phyloP scores from a whole-genome alignment of 345 rosid genomes.

The Limnanthes douglasii region DNA sequence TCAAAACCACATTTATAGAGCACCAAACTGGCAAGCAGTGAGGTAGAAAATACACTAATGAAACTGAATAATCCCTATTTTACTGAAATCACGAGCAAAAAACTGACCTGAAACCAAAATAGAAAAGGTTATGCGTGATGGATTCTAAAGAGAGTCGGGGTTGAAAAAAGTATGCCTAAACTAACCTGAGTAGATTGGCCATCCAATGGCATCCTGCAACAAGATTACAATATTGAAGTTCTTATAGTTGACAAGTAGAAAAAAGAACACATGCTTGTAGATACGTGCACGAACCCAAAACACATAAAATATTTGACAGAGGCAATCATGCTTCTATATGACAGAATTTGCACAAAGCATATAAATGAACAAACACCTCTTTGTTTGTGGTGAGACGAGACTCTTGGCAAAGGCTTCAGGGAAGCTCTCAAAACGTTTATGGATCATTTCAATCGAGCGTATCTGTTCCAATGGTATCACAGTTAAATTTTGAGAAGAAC shows the following conservation, averaged over 20 bases:
- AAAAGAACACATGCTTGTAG: not conserved
- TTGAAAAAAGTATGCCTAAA: slow-evolving; percentile 6
- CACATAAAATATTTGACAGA: no score
- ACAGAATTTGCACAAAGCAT: not conserved
- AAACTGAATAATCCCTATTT: no score
- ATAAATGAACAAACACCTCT: slow-evolving; percentile 25
- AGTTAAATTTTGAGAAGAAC: not conserved
- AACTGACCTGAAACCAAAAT: not conserved
- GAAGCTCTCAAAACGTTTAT: slow-evolving; percentile 96
- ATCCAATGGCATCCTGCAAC: slow-evolving; percentile 45
- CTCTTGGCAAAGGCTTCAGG: slow-evolving; percentile 81
- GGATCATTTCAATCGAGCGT: slow-evolving; percentile 89
- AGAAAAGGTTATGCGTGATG: slow-evolving; percentile 1
- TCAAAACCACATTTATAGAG: no score
- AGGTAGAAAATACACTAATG: no score
- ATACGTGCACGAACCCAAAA: not conserved
- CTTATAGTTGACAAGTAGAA: slow-evolving; percentile 3
- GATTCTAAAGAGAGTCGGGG: not conserved
- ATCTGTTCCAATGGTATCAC: slow-evolving; percentile 57
- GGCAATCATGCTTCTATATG: not conserved
- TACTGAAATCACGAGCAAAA: not conserved
- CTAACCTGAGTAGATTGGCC: slow-evolving; percentile 61
- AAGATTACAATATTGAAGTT: slow-evolving; percentile 3
- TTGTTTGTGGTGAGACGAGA: slow-evolving; percentile 54
- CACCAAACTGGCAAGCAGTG: no score